Evolutionary conservation across 345 rosid genomes (phyloP).

Genomic region (Angophora floribunda): DNA sequence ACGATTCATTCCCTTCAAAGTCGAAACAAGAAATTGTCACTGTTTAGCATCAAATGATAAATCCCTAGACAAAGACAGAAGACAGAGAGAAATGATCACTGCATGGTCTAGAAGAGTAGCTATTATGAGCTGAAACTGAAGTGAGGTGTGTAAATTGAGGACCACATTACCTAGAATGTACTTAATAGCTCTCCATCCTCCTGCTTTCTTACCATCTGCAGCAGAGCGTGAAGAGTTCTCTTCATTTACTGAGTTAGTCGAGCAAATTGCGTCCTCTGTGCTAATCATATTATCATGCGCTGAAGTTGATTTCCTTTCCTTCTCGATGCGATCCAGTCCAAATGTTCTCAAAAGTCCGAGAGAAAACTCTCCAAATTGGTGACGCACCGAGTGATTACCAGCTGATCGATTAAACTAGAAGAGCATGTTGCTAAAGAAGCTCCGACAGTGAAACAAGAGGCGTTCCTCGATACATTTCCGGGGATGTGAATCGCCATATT

Average conservation of each 20-base stretch:
- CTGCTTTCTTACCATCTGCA: constrained; percentile 1
- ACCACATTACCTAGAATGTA: neutral
- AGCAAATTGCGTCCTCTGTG: neutral
- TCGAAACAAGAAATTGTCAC: neutral
- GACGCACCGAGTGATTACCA: neutral
- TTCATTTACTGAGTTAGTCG: neutral
- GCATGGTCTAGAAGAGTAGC: neutral
- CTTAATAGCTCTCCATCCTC: constrained; percentile 42
- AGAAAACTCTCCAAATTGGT: neutral
- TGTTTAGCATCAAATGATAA: neutral
- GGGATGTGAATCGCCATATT: neutral
- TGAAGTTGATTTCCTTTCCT: neutral
- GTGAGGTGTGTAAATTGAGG: neutral
- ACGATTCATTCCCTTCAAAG: constrained; percentile 48
- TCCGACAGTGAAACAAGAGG: neutral
- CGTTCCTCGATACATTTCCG: neutral
- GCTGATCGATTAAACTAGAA: neutral
- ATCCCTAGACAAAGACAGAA: neutral
- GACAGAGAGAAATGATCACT: neutral
- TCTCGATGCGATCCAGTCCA: neutral
- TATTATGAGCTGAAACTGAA: neutral
- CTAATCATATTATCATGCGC: neutral
- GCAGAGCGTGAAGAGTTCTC: neutral
- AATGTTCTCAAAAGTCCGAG: neutral
- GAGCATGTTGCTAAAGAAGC: neutral